phyloP scores from a whole-genome alignment of 192 early-diverging fungal genomes.

The Chytriomyces confervae region DNA sequence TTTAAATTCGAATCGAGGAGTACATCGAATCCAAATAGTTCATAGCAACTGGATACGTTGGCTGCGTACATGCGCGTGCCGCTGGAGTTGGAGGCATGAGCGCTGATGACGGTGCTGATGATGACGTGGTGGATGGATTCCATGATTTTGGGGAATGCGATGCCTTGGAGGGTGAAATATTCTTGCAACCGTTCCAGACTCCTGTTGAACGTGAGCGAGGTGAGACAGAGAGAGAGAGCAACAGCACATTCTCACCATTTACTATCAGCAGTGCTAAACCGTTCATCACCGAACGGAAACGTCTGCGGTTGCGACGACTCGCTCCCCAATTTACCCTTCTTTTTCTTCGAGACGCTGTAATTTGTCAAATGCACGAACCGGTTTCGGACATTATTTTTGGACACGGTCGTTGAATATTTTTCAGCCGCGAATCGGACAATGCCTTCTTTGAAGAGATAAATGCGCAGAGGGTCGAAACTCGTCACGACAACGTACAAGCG shows the following conservation, averaged over 20 bases:
- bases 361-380: conserved; percentile 57
- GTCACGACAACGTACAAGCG: conserved; percentile 55
- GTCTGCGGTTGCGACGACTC: not conserved
- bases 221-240: not conserved
- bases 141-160: conserved; percentile 43
- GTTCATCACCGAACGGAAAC: conserved; percentile 35
- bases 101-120: conserved; percentile 50
- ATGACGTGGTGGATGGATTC: conserved; percentile 45
- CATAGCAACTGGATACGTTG: conserved; percentile 62
- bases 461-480: conserved; percentile 50
- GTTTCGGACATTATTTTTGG: conserved; percentile 37
- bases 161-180: conserved; percentile 39
- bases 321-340: conserved; percentile 4
- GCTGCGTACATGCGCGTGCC: conserved; percentile 45
- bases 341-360: conserved; percentile 51
- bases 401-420: conserved; percentile 26
- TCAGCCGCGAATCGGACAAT: conserved; percentile 52
- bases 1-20: conserved; percentile 57
- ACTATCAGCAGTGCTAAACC: conserved; percentile 37
- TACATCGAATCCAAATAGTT: conserved; percentile 67
- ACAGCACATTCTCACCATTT: conserved; percentile 44
- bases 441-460: conserved; percentile 48
- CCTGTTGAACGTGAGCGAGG: conserved; percentile 21
- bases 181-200: conserved; percentile 40
- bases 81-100: conserved; percentile 41